A percentile compares a stretch with the other conserved stretches of the same genome.
phyloP scores from a whole-genome alignment of 208 protist species.

The Leishmania braziliensis region DNA sequence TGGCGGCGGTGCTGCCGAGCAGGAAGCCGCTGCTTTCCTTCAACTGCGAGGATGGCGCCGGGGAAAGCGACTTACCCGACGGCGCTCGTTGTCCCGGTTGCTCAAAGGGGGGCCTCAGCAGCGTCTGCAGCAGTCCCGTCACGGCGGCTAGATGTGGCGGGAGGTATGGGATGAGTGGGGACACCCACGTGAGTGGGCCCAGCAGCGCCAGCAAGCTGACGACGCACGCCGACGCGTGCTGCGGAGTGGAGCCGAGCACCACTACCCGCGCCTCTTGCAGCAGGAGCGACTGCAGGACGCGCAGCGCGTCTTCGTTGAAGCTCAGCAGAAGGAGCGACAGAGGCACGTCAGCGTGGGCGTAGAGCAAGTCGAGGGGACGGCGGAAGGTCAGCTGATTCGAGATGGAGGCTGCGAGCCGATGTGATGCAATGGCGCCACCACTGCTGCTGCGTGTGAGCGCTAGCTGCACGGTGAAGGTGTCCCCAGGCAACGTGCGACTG shows the following conservation, averaged over 20 bases:
- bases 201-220: constrained; percentile 61
- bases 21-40: constrained; percentile 45
- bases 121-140: constrained; percentile 28
- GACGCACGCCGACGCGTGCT: constrained; percentile 83
- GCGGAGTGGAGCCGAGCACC: constrained; percentile 68
- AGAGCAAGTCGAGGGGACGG: constrained; percentile 46
- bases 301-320: constrained; percentile 70
- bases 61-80: constrained; percentile 4
- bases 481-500: constrained; percentile 33
- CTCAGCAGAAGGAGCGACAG: constrained; percentile 58
- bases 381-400: constrained; percentile 29
- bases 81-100: not conserved
- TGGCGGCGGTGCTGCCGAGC: constrained; percentile 60
- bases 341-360: constrained; percentile 52
- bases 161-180: constrained; percentile 66
- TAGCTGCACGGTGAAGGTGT: constrained; percentile 27
- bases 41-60: constrained; percentile 3
- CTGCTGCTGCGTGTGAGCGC: constrained; percentile 15
- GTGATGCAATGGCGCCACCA: constrained; percentile 1
- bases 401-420: constrained; percentile 19
- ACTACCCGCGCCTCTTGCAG: constrained; percentile 62
- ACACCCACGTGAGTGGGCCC: constrained; percentile 57
- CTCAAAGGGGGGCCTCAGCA: constrained; percentile 23
- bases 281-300: constrained; percentile 71
- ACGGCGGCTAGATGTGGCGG: constrained; percentile 30